Base-by-base conservation (phyloP, 75 land plant genomes). In the Cryptomeria japonica region DNA sequence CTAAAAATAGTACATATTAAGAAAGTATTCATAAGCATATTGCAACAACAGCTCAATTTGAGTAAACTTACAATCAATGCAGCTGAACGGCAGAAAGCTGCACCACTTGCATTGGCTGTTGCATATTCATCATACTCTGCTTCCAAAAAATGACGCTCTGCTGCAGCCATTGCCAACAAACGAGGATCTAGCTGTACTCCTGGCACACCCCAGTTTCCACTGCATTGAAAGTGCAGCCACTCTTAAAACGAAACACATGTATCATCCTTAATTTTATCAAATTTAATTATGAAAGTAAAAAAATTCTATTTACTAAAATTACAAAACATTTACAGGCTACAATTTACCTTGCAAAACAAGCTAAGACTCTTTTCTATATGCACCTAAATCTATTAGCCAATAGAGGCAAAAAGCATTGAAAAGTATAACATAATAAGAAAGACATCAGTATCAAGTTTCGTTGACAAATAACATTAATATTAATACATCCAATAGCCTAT, bases 121-220 rank as follows among this genome's bases (percentile, higher is more conserved):
- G 92, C 93, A 88, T 92, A 92, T 72, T 92, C 93, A 90, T 92
- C 92, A 86, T 92, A 92, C 22, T 92, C 93, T 61, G 92, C 79
- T 39, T 92, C 93, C 36, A 90, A 90, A 58, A 90, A 91, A 49
- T 80, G 93, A 18, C 90, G 85, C 70, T 92, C 93, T 34, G 93
- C 92, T 16, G 92, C 92, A 41, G 90, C 90, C 86, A 89, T 70
- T 44, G 92, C 90, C 28, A 91, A 88, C 19, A 91, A 22, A 15
- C 92, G 84, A 44, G 92, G 92, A 64, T 90, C 92, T 32, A 88
- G 14, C 64, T 72, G 91, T 55, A 41, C 68, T 36, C 88, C 87
- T 22, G 93, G 36, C 13, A 89, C 85, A 34, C 91, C 89, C 93
- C 93, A 92, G 51, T 75, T 75, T 31, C 85, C 88, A 89, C 93